Conservation (phyloP, 2,329 filamentous ascomycete genomes). For the Tolypocladium guangdongense region DNA sequence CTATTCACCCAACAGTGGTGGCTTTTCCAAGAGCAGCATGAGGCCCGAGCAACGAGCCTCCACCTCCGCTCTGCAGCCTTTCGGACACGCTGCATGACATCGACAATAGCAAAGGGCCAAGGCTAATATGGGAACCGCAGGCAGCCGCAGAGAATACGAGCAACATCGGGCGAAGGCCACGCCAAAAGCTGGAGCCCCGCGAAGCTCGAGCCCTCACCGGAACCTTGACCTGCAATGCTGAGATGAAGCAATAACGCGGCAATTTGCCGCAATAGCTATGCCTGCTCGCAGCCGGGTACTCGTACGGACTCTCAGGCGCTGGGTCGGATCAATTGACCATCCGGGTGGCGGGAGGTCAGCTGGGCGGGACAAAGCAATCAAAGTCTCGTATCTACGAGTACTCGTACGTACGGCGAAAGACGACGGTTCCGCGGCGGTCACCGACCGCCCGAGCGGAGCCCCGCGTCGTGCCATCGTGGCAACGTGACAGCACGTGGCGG, state of each 20-base stretch:
- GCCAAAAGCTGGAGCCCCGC: background rate
- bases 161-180: background rate
- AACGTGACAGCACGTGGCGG: background rate
- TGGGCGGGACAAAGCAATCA: background rate
- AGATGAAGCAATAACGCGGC: background rate
- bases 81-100: too few species aligned
- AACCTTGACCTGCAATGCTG: background rate
- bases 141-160: background rate
- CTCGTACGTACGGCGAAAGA: background rate
- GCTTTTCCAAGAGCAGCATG: too few species aligned
- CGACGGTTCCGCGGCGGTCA: background rate
- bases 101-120: background rate
- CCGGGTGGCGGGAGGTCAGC: background rate
- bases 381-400: too few species aligned
- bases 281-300: background rate
- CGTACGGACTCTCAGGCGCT: background rate
- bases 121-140: background rate
- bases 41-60: too few species aligned
- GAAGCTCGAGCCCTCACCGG: background rate
- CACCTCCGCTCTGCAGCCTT: too few species aligned
- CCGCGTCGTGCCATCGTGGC: background rate
- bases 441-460: conserved; percentile 5
- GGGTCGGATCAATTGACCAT: too few species aligned
- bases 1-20: too few species aligned
- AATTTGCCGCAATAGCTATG: background rate